These are phyloP conservation scores for Cutaneotrichosporon sp. DNA, from an alignment of 1,284 basidiomycete species.

Conservation along the genomic window DNA sequence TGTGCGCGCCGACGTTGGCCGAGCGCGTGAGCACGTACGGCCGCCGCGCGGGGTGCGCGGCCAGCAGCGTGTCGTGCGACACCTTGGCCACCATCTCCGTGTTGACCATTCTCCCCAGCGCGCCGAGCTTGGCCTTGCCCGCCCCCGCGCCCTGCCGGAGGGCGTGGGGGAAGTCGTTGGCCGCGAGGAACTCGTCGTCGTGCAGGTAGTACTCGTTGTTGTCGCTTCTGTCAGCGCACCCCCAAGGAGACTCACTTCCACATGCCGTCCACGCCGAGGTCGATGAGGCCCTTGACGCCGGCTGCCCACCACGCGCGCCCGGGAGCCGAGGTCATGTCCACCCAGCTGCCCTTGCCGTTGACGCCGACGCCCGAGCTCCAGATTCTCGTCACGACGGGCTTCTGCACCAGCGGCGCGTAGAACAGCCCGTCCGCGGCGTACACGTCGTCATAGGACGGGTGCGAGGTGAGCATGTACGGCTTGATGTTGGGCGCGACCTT, in stretches of 20 bases:
- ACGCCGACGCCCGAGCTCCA: slow-evolving; percentile 53
- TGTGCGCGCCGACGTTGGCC: slow-evolving; percentile 55
- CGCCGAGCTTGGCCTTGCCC: slow-evolving; percentile 44
- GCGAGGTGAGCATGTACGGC: slow-evolving; percentile 47
- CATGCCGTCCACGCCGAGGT: slow-evolving; percentile 53
- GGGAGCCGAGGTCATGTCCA: slow-evolving; percentile 52
- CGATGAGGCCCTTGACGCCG: slow-evolving; percentile 50
- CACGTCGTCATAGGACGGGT: slow-evolving; percentile 50
- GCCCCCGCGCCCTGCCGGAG: slow-evolving; percentile 22
- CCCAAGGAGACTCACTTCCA: slow-evolving; percentile 48
- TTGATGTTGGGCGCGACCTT: slow-evolving; percentile 56
- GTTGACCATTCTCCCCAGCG: slow-evolving; percentile 53
- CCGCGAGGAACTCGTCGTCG: slow-evolving; percentile 48
- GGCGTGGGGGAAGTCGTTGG: slow-evolving; percentile 33
- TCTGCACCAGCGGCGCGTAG: slow-evolving; percentile 41
- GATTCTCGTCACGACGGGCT: slow-evolving; percentile 51
- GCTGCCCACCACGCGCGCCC: slow-evolving; percentile 55
- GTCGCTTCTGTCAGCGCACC: slow-evolving; percentile 40
- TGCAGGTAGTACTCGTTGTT: slow-evolving; percentile 56
- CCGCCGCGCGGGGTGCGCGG: slow-evolving; percentile 41
- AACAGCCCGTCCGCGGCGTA: slow-evolving; percentile 48
- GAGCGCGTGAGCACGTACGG: slow-evolving; percentile 55
- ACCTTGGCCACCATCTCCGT: slow-evolving; percentile 54
- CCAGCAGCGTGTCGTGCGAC: slow-evolving; percentile 46
- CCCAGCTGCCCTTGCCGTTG: slow-evolving; percentile 54